Percentiles rank a stretch among this genome's conserved stretches.
Conservation (phyloP, 441 rosid genomes). For the Melastoma candidum region DNA sequence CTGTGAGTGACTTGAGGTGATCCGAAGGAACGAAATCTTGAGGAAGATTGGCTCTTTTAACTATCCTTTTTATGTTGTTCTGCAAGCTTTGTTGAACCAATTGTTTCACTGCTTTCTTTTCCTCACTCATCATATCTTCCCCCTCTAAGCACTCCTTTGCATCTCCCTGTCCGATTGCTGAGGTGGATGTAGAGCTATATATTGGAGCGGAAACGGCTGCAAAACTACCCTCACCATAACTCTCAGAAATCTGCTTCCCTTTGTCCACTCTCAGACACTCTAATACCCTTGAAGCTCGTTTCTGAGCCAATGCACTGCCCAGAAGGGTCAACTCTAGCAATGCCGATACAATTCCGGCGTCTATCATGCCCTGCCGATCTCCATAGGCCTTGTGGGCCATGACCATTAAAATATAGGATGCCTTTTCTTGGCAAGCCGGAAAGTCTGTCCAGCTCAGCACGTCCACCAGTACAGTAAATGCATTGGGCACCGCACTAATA, state of each 20-base stretch:
- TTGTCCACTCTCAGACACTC: constrained; percentile 73
- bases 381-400: constrained; percentile 89
- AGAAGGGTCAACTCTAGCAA: constrained; percentile 83
- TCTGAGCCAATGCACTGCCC: constrained; percentile 88
- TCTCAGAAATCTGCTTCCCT: constrained; percentile 78
- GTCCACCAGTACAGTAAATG: constrained; percentile 70
- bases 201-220: constrained; percentile 82
- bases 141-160: constrained; percentile 42
- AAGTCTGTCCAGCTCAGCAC: constrained; percentile 89
- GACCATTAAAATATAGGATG: constrained; percentile 71
- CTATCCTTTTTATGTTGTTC: constrained; percentile 93
- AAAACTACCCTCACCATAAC: constrained; percentile 34
- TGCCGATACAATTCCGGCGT: constrained; percentile 73
- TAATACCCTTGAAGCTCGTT: constrained; percentile 88
- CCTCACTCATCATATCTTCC: constrained; percentile 87
- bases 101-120: constrained; percentile 91
- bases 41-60: constrained; percentile 89
- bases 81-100: constrained; percentile 95
- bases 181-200: constrained; percentile 52
- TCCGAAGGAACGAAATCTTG: constrained; percentile 94
- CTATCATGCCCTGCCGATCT: constrained; percentile 83
- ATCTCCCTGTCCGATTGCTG: constrained; percentile 24
- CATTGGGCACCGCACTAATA: constrained; percentile 43
- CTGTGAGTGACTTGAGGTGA: constrained; percentile 74
- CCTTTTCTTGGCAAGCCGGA: constrained; percentile 92